Conservation (phyloP, 2,329 filamentous ascomycete genomes). For the Aspergillus aculeatus region DNA sequence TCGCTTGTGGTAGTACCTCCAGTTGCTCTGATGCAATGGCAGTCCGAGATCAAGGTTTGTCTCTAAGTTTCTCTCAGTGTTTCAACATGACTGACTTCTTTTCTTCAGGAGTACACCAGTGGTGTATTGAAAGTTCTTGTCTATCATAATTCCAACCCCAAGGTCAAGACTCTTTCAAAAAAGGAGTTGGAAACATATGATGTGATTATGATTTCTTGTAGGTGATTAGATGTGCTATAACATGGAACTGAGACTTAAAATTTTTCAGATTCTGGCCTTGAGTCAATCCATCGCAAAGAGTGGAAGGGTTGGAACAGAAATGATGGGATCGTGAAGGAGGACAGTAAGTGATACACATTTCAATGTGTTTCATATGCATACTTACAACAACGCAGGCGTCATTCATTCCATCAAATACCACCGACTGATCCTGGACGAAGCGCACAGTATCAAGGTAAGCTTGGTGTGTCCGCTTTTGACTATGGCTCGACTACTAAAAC, state of each 20-base stretch:
- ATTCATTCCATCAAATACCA: slow-evolving; percentile 88
- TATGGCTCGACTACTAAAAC: slow-evolving; percentile 11
- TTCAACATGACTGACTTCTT: neutral
- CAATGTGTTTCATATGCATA: neutral
- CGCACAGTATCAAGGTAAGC: slow-evolving; percentile 81
- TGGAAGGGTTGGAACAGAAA: slow-evolving; percentile 84
- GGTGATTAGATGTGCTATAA: neutral
- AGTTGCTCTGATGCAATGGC: slow-evolving; percentile 95
- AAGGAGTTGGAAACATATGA: slow-evolving; percentile 79
- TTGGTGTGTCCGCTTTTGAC: neutral
- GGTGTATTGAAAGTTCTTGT: slow-evolving; percentile 87
- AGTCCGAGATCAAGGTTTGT: slow-evolving; percentile 69
- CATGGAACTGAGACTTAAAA: slow-evolving; percentile 8
- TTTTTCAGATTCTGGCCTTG: slow-evolving; percentile 60
- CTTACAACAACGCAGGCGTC: slow-evolving; percentile 49
- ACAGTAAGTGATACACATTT: slow-evolving; percentile 44
- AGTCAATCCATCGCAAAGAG: slow-evolving; percentile 90
- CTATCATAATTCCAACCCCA: slow-evolving; percentile 81
- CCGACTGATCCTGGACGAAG: slow-evolving; percentile 89
- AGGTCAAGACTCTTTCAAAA: slow-evolving; percentile 72
- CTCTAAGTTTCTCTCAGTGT: neutral
- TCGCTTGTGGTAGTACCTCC: slow-evolving; percentile 88
- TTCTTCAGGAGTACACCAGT: slow-evolving; percentile 65
- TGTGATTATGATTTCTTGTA: slow-evolving; percentile 97
- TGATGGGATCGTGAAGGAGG: slow-evolving; percentile 75